A percentile compares a stretch with the other conserved stretches of the same genome.
These are phyloP conservation scores for Blastobotrys indianensis DNA, from an alignment of 1,139 yeast genomes.

Conservation along the genomic window DNA sequence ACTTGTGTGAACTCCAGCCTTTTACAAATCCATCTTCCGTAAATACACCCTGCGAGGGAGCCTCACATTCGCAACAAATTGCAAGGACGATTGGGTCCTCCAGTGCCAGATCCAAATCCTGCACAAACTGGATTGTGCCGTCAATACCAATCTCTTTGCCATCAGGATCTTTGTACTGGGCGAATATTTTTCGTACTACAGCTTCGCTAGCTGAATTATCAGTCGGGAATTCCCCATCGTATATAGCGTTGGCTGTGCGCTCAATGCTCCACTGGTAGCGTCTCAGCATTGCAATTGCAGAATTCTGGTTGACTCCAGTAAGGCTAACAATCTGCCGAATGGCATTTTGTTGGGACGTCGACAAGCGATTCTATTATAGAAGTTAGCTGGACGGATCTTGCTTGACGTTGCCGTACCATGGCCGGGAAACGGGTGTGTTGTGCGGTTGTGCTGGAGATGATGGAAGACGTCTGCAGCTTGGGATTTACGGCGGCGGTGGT, in stretches of 20 bases:
- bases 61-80: constrained; percentile 59
- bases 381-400: too few species aligned
- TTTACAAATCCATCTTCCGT: constrained; percentile 42
- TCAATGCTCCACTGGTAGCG: constrained; percentile 19
- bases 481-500: too few species aligned
- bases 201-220: constrained; percentile 7
- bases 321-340: constrained; percentile 14
- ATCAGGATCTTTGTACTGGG: constrained; percentile 20
- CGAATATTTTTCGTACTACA: constrained; percentile 18
- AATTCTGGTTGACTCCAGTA: constrained; percentile 15
- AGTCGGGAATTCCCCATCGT: constrained; percentile 15
- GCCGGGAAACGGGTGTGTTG: neutral
- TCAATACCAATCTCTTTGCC: constrained; percentile 51
- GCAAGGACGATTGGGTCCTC: constrained; percentile 70
- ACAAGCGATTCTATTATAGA: neutral
- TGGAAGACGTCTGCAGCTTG: too few species aligned
- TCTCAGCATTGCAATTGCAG: constrained; percentile 17
- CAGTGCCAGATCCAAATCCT: constrained; percentile 61
- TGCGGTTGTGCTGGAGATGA: neutral
- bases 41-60: constrained; percentile 64
- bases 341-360: neutral
- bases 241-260: constrained; percentile 21
- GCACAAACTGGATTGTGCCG: constrained; percentile 65
- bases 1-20: constrained; percentile 46
- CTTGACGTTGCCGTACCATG: too few species aligned